Conservation (phyloP, 768 basidiomycete genomes). For the Lepiota venenata region DNA sequence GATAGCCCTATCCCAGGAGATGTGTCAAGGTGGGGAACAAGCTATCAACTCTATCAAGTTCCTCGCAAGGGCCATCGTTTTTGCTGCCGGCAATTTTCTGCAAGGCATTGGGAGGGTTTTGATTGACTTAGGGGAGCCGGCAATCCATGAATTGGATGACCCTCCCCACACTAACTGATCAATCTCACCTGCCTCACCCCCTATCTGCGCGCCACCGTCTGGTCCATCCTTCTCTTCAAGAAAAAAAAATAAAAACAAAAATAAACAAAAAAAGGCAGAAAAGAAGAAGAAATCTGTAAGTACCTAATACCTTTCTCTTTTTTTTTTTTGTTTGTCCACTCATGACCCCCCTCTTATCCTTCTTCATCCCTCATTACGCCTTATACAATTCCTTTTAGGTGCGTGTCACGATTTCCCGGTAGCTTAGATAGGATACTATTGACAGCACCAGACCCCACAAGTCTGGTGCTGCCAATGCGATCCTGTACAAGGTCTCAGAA, state of each 20-base stretch:
- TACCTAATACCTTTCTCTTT: not conserved
- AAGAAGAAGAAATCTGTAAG: not conserved
- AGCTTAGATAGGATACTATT: not conserved
- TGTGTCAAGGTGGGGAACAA: not conserved
- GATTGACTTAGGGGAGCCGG: not conserved
- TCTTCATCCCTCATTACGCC: not conserved
- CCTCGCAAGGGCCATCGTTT: not conserved
- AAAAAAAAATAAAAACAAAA: constrained; percentile 1
- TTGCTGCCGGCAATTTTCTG: not conserved
- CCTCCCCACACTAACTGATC: not conserved
- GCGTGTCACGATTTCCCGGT: not conserved
- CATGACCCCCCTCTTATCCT: not conserved
- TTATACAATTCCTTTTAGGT: not conserved
- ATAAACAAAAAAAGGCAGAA: not conserved
- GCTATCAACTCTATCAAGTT: not conserved
- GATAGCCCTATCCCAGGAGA: not conserved
- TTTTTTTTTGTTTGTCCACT: not conserved
- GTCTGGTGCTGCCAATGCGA: not conserved
- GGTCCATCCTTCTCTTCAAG: no score
- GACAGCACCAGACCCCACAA: not conserved
- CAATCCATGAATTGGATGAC: not conserved
- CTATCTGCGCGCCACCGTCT: not conserved
- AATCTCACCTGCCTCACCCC: not conserved
- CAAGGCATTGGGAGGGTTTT: not conserved
- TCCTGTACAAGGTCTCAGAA: constrained; percentile 6